Percentiles rank a stretch among this genome's conserved stretches.
Evolutionary conservation across 768 basidiomycete genomes (phyloP).

Genomic region (Panaeolus cyanescens): DNA sequence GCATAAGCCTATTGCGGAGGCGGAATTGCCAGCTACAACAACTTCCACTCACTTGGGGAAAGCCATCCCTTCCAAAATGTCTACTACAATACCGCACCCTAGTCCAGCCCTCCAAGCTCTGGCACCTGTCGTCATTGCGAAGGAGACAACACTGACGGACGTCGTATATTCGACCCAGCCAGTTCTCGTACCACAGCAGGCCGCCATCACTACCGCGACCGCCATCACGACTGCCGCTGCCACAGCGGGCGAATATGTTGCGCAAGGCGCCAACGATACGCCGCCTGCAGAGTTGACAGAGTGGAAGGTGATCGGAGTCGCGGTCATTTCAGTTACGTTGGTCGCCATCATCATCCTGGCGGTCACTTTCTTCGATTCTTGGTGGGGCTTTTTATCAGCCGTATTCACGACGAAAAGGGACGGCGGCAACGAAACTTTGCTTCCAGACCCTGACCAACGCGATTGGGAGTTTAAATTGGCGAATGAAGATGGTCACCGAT

Average conservation of each 20-base stretch:
- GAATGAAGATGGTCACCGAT: conserved; percentile 47
- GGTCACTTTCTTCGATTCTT: conserved; percentile 71
- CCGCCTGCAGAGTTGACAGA: conserved; percentile 47
- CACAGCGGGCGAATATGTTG: conserved; percentile 3
- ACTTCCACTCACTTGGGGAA: not conserved
- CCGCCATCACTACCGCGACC: conserved; percentile 2
- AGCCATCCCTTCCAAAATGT: not conserved
- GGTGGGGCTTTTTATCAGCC: conserved; percentile 63
- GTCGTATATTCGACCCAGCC: conserved; percentile 1
- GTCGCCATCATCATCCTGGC: conserved; percentile 56
- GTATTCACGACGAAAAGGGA: conserved; percentile 38
- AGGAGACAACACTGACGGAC: not conserved
- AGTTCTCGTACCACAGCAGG: conserved; percentile 10
- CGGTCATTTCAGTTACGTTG: conserved; percentile 61
- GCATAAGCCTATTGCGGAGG: not conserved
- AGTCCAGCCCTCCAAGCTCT: not conserved
- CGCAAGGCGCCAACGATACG: conserved; percentile 14
- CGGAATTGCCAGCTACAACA: not conserved
- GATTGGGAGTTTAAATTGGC: conserved; percentile 59
- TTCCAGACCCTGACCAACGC: conserved; percentile 64
- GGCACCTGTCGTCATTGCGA: not conserved
- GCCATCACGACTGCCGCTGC: not conserved
- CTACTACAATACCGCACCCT: not conserved
- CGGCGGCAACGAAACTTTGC: conserved; percentile 51
- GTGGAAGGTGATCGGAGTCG: conserved; percentile 75